These are phyloP conservation scores for Cladosporium sp. DNA, from an alignment of 2,329 filamentous ascomycete species.

Conservation along the genomic window DNA sequence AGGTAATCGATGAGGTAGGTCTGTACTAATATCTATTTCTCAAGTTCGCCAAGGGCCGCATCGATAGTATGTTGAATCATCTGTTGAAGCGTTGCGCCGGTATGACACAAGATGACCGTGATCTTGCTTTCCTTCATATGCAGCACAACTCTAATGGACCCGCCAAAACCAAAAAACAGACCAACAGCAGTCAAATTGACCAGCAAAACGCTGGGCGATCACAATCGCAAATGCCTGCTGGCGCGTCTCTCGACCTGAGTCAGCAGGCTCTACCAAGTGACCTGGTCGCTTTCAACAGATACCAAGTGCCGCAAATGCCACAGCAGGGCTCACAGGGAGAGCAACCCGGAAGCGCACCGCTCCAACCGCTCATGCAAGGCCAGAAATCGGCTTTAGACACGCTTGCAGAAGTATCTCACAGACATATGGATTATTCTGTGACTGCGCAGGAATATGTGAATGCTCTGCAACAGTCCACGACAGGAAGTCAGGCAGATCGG, in stretches of 20 bases:
- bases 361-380: constrained; percentile 1
- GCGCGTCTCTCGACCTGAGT: background rate
- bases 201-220: background rate
- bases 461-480: background rate
- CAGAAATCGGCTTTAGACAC: constrained; percentile 82
- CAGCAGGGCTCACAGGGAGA: background rate
- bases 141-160: constrained; percentile 8
- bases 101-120: constrained; percentile 50
- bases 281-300: background rate
- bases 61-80: constrained; percentile 76
- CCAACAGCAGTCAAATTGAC: background rate
- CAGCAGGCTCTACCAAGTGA: background rate
- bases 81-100: constrained; percentile 83
- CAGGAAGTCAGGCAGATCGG: background rate
- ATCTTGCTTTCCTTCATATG: constrained; percentile 50
- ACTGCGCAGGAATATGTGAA: background rate
- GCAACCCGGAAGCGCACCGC: background rate
- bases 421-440: constrained; percentile 62
- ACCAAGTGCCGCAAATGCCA: background rate
- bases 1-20: background rate
- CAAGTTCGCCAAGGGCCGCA: constrained; percentile 78
- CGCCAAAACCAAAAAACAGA: constrained; percentile 2
- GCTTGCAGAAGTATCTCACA: constrained; percentile 80
- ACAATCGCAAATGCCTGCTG: background rate
- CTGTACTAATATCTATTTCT: background rate